Conservation (phyloP, 768 basidiomycete genomes). For the Boletus rufocinnamomeus region DNA sequence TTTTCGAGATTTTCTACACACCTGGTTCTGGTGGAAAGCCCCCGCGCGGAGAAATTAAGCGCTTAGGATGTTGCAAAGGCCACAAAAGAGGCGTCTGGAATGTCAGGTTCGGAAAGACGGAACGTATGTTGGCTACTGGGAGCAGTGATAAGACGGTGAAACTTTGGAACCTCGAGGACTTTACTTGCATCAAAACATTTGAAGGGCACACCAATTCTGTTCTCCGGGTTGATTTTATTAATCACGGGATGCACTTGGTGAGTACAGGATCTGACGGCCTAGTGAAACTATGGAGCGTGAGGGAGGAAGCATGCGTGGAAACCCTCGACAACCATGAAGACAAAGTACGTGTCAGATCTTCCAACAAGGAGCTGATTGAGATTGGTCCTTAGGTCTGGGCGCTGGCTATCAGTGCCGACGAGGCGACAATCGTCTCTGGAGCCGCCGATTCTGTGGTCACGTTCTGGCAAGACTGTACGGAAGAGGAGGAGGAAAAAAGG, state of each 20-base stretch:
- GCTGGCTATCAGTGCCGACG: conserved; percentile 78
- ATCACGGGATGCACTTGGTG: conserved; percentile 79
- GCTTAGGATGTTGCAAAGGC: conserved; percentile 88
- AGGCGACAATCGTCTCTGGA: conserved; percentile 84
- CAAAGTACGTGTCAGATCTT: conserved; percentile 57
- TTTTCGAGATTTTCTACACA: conserved; percentile 74
- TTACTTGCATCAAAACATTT: conserved; percentile 91
- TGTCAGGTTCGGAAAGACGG: conserved; percentile 82
- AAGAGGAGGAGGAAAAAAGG: conserved; percentile 75
- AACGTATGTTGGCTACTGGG: conserved; percentile 86
- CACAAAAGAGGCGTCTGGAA: conserved; percentile 97
- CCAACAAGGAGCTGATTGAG: neutral
- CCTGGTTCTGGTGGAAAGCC: conserved; percentile 41
- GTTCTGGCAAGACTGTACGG: conserved; percentile 95
- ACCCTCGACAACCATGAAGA: conserved; percentile 98
- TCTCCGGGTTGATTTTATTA: conserved; percentile 87
- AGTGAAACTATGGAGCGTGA: conserved; percentile 93
- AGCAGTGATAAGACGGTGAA: conserved; percentile 95
- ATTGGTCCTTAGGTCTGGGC: conserved; percentile 85
- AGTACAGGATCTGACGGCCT: conserved; percentile 93
- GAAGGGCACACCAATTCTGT: conserved; percentile 99
- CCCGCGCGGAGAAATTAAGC: conserved; percentile 67
- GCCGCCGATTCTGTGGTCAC: conserved; percentile 96
- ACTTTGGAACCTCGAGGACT: conserved; percentile 93
- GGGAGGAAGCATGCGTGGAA: conserved; percentile 80